Conservation (phyloP, 1,139 yeast species). For the Candida sojae region DNA sequence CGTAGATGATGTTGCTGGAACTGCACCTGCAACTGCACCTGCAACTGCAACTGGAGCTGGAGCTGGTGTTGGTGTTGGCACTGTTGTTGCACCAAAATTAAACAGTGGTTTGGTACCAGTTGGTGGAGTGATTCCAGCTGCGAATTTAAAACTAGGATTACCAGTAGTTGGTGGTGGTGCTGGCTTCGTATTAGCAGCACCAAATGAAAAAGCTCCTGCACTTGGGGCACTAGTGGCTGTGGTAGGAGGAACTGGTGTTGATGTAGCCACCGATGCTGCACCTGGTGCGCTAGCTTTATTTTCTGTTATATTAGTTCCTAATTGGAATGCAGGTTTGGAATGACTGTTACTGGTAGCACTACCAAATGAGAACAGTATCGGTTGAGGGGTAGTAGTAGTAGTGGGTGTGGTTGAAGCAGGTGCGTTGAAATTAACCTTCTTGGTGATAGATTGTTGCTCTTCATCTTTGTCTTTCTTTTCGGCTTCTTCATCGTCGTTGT, state of each 20-base stretch:
- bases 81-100: constrained; percentile 8
- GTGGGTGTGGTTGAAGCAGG: constrained; percentile 2
- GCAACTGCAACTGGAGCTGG: too few species aligned
- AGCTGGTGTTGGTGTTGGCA: too few species aligned
- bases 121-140: constrained; percentile 14
- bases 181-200: background rate
- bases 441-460: background rate
- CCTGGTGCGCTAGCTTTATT: background rate
- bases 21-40: too few species aligned
- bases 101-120: constrained; percentile 4
- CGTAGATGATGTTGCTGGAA: background rate
- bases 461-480: background rate
- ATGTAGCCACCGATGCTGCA: background rate
- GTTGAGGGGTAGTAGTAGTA: background rate
- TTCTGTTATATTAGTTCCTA: background rate
- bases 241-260: constrained; percentile 1
- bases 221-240: background rate
- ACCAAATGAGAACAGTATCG: constrained; percentile 5
- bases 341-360: background rate
- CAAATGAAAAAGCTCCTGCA: background rate
- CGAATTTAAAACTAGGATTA: constrained; percentile 14
- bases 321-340: constrained; percentile 2
- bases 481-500: background rate
- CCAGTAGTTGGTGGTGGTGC: constrained; percentile 3
- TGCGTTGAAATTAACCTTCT: constrained; percentile 1